Conservation (phyloP, 805 yeast species). For the Saccharomycopsis capsularis region DNA sequence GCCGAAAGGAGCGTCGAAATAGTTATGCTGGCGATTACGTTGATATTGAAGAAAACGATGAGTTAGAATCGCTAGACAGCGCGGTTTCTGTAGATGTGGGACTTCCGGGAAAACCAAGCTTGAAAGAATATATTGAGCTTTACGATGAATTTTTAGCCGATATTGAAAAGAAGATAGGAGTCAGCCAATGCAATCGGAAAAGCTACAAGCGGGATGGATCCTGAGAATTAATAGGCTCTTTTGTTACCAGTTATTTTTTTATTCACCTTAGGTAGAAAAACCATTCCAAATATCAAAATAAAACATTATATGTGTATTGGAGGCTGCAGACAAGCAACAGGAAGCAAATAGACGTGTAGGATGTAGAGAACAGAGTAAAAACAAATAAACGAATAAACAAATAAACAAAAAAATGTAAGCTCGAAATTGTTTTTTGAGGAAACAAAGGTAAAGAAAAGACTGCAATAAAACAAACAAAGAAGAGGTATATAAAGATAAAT, state of each 20-base stretch:
- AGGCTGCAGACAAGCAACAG: background rate
- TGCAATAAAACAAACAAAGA: no score
- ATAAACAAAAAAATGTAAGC: no score
- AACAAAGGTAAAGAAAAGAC: no score
- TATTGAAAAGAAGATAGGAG: background rate
- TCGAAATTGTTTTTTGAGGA: no score
- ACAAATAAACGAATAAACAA: no score
- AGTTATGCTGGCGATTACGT: background rate
- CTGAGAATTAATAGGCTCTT: background rate
- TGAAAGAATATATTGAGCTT: background rate
- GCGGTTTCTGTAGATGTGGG: background rate
- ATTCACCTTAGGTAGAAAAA: background rate
- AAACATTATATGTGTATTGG: background rate
- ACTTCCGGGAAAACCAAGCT: background rate
- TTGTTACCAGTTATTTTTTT: no score
- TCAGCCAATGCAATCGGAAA: background rate
- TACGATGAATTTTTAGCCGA: background rate
- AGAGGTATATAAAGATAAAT: no score
- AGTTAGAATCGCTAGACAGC: background rate
- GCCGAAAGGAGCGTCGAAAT: no score
- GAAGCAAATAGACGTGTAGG: background rate
- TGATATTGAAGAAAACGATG: background rate
- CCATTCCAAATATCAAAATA: no score
- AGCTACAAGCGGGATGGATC: background rate
- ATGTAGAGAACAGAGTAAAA: no score